Conservation (phyloP, 1,284 basidiomycete genomes). For the Ustilago vetiveriae region DNA sequence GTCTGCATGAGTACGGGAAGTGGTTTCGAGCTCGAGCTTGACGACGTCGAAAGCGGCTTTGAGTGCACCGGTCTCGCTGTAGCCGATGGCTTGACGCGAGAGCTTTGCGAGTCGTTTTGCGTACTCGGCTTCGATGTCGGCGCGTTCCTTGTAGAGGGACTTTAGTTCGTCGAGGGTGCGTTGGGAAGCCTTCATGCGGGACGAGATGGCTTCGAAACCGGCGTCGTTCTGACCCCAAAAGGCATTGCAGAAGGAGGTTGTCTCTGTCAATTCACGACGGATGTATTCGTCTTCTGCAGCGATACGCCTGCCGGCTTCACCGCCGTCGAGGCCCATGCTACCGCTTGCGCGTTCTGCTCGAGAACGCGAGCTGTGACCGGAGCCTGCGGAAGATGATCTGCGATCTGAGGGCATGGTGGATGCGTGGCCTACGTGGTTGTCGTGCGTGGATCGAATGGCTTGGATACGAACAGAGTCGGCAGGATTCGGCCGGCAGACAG, state of each 20-base stretch:
- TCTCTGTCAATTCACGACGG: constrained; percentile 66
- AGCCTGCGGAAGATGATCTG: constrained; percentile 46
- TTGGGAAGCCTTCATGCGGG: constrained; percentile 83
- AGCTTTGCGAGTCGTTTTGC: constrained; percentile 85
- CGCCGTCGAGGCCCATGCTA: constrained; percentile 55
- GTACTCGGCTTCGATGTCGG: constrained; percentile 92
- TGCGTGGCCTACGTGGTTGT: too few species aligned
- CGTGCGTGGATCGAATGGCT: too few species aligned
- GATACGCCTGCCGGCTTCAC: constrained; percentile 50
- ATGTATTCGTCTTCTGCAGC: constrained; percentile 60
- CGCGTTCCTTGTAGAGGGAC: constrained; percentile 87
- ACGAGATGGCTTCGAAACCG: constrained; percentile 89
- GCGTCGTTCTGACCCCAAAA: constrained; percentile 83
- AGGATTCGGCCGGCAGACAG: background rate
- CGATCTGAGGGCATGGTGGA: constrained; percentile 51
- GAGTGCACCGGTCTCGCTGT: constrained; percentile 91
- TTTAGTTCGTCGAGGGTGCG: constrained; percentile 88
- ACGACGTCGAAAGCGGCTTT: constrained; percentile 81
- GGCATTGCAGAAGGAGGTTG: constrained; percentile 87
- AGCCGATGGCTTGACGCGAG: constrained; percentile 79
- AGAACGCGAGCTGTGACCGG: constrained; percentile 46
- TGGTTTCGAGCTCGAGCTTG: constrained; percentile 83
- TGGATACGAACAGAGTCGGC: constrained; percentile 2
- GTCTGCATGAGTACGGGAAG: constrained; percentile 76
- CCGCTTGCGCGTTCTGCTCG: constrained; percentile 35